Percentiles rank a stretch among this genome's conserved stretches.
Evolutionary conservation across 345 rosid species (phyloP).

Genomic region (Gossypium sturtianum): DNA sequence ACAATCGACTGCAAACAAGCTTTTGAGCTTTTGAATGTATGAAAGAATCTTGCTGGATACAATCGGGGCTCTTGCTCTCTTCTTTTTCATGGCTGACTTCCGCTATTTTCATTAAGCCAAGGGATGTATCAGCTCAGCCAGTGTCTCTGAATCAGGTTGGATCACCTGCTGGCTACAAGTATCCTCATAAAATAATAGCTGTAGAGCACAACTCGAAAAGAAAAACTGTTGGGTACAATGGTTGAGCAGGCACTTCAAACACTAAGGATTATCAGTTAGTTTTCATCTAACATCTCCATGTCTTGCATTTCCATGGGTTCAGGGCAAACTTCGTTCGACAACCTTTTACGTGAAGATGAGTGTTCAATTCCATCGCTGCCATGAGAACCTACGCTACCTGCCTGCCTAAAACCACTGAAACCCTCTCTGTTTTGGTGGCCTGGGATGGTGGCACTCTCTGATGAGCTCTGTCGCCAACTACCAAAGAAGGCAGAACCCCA

Average conservation of each 20-base stretch:
- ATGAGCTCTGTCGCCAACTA: slow-evolving; percentile 74
- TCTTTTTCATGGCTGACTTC: neutral
- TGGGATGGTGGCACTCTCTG: slow-evolving; percentile 32
- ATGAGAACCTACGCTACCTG: slow-evolving; percentile 47
- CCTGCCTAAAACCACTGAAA: slow-evolving; percentile 33
- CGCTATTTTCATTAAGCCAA: neutral
- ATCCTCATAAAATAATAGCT: slow-evolving; percentile 6
- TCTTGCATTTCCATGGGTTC: slow-evolving; percentile 42
- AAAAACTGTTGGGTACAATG: neutral
- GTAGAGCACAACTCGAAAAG: neutral
- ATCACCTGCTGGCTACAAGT: neutral
- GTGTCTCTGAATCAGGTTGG: neutral
- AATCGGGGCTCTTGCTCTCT: neutral
- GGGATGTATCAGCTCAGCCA: neutral
- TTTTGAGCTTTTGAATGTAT: neutral
- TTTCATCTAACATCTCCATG: slow-evolving; percentile 32
- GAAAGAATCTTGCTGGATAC: neutral
- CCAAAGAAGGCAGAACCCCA: slow-evolving; percentile 74
- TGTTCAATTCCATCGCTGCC: slow-evolving; percentile 46
- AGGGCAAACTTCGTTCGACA: slow-evolving; percentile 51
- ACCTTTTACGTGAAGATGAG: slow-evolving; percentile 49
- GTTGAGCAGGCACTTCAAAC: neutral
- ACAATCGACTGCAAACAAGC: neutral
- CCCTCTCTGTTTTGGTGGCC: slow-evolving; percentile 28
- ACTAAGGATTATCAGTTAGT: neutral